Evolutionary conservation across 441 rosid genomes (phyloP).

Genomic region (Mallotus repandus): DNA sequence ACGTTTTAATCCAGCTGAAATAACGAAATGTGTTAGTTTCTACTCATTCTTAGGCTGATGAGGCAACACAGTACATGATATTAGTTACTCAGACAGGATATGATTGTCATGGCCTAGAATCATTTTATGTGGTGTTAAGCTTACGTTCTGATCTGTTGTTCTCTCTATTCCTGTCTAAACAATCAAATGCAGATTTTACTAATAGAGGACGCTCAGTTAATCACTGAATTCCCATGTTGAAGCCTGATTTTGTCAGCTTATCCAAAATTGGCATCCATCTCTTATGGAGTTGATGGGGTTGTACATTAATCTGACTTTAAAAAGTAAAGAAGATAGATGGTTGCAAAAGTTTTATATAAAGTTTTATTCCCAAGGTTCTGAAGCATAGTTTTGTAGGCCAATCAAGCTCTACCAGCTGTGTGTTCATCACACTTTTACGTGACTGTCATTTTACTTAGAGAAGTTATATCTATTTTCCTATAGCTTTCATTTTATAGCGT

Average conservation of each 20-base stretch:
- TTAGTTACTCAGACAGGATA: not conserved
- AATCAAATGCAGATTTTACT: not conserved
- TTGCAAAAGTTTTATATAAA: not conserved
- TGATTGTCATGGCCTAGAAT: not conserved
- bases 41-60: not conserved
- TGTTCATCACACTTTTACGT: not conserved
- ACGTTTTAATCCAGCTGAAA: not conserved
- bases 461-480: not conserved
- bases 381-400: not conserved
- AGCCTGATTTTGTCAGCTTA: not conserved
- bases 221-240: not conserved
- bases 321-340: not conserved
- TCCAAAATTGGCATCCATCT: constrained; percentile 1
- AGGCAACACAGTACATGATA: not conserved
- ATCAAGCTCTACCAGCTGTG: not conserved
- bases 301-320: not conserved
- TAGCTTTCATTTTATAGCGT: not conserved
- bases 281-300: not conserved
- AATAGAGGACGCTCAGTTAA: no score
- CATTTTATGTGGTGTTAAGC: not conserved
- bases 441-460: not conserved
- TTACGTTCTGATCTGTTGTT: not conserved
- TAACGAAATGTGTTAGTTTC: not conserved
- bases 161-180: not conserved
- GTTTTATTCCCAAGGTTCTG: not conserved